phyloP scores from a whole-genome alignment of 768 basidiomycete genomes.

The Boletus pseudopeckii region DNA sequence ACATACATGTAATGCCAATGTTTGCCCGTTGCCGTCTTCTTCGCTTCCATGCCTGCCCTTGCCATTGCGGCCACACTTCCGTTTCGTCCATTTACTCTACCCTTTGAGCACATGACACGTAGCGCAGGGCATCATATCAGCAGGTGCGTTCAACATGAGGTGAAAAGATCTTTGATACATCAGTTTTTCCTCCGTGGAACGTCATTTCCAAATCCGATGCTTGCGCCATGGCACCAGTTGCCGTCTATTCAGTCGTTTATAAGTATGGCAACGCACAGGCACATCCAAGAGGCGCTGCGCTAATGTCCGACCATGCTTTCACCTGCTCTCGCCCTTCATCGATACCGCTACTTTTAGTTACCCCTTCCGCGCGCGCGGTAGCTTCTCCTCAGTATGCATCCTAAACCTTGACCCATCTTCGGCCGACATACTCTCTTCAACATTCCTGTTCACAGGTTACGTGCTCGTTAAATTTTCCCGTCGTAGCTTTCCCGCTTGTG shows the following conservation, averaged over 20 bases:
- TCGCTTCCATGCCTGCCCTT: constrained; percentile 23
- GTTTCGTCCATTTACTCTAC: constrained; percentile 20
- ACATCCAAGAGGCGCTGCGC: constrained; percentile 23
- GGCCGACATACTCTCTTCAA: constrained; percentile 9
- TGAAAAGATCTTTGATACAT: constrained; percentile 29
- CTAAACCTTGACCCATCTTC: constrained; percentile 13
- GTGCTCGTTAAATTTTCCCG: constrained; percentile 12
- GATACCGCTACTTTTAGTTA: constrained; percentile 23
- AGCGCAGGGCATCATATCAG: constrained; percentile 24
- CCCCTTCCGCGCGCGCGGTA: constrained; percentile 17
- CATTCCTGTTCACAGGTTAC: constrained; percentile 18
- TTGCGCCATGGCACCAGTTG: constrained; percentile 23
- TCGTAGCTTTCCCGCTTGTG: constrained; percentile 5
- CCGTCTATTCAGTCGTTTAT: constrained; percentile 29
- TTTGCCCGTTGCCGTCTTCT: constrained; percentile 17
- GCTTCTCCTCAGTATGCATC: constrained; percentile 4
- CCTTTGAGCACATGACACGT: constrained; percentile 28
- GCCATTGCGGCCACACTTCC: constrained; percentile 26
- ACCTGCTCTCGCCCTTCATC: constrained; percentile 21
- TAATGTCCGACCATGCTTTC: constrained; percentile 32
- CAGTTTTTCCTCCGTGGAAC: constrained; percentile 19
- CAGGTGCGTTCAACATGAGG: constrained; percentile 34
- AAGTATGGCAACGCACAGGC: constrained; percentile 24
- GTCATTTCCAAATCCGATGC: constrained; percentile 20
- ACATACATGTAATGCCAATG: constrained; percentile 8